Conservation (phyloP, 129 eudicot genomes). For the Chrysanthemum lavandulifolium region DNA sequence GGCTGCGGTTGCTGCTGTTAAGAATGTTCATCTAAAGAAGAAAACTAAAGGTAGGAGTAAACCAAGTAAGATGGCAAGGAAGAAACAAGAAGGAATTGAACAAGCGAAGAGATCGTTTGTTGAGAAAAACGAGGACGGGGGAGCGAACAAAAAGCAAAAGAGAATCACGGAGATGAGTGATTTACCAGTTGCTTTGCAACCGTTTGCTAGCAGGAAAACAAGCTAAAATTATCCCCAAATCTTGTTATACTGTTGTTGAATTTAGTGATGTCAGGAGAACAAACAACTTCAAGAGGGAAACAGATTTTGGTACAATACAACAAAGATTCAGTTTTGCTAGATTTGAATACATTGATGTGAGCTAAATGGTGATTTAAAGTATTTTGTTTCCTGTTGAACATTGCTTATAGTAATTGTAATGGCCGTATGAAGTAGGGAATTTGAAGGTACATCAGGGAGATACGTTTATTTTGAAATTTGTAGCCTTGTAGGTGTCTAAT, state of each 20-base stretch:
- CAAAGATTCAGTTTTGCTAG: slow-evolving; percentile 7
- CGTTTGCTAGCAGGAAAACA: slow-evolving; percentile 52
- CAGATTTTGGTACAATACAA: neutral
- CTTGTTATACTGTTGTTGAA: neutral
- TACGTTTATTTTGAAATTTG: neutral
- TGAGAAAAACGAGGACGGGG: slow-evolving; percentile 45
- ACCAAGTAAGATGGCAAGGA: slow-evolving; percentile 67
- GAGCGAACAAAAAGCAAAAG: slow-evolving; percentile 56
- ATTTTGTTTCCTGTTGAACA: slow-evolving; percentile 2
- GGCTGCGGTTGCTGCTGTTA: slow-evolving; percentile 71
- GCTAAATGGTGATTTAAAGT: neutral
- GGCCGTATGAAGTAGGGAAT: neutral
- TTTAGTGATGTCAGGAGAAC: neutral
- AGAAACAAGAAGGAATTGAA: slow-evolving; percentile 60
- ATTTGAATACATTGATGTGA: neutral
- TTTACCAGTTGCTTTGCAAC: slow-evolving; percentile 59
- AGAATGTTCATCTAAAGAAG: slow-evolving; percentile 46
- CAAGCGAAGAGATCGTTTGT: slow-evolving; percentile 60
- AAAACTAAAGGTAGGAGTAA: slow-evolving; percentile 86
- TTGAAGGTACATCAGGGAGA: neutral
- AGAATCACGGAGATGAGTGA: slow-evolving; percentile 30
- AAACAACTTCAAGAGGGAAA: slow-evolving; percentile 4
- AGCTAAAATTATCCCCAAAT: neutral
- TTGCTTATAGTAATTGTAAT: slow-evolving; percentile 1
- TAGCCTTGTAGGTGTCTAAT: too few species aligned